Conservation (phyloP, 2,329 filamentous ascomycete genomes). For the Fusarium acutatum region DNA sequence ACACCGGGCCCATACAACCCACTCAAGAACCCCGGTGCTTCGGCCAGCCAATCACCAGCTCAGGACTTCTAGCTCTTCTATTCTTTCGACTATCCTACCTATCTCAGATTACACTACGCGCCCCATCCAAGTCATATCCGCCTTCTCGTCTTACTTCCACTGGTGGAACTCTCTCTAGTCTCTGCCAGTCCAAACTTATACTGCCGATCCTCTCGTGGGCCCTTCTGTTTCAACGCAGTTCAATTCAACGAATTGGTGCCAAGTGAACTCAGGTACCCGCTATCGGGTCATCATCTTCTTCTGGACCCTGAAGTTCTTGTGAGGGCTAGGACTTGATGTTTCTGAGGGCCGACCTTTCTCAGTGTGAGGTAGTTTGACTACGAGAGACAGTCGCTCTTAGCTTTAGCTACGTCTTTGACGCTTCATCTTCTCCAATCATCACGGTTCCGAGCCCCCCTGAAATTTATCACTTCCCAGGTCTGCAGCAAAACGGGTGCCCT, state of each 20-base stretch:
- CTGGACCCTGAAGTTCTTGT: constrained; percentile 1
- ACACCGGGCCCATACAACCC: constrained; percentile 32
- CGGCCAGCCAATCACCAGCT: constrained; percentile 22
- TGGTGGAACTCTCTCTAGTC: constrained; percentile 5
- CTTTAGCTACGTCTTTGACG: background rate
- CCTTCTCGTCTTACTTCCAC: constrained; percentile 12
- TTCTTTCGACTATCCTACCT: constrained; percentile 5
- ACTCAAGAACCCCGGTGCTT: constrained; percentile 10
- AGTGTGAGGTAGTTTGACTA: constrained; percentile 1
- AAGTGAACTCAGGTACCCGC: constrained; percentile 7
- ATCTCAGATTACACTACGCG: constrained; percentile 7
- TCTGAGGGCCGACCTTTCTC: background rate
- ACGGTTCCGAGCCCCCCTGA: background rate
- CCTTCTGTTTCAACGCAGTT: constrained; percentile 9
- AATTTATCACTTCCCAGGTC: background rate
- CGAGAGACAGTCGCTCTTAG: constrained; percentile 4
- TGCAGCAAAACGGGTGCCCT: background rate
- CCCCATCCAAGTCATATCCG: constrained; percentile 13
- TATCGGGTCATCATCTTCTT: background rate
- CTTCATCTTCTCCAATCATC: background rate
- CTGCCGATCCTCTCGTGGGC: constrained; percentile 8
- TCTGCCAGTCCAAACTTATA: background rate
- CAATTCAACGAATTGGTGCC: background rate
- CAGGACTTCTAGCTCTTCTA: background rate
- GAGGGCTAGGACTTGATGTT: constrained; percentile 1